Conservation (phyloP, 805 yeast species). For the Wickerhamiella australiensis region DNA sequence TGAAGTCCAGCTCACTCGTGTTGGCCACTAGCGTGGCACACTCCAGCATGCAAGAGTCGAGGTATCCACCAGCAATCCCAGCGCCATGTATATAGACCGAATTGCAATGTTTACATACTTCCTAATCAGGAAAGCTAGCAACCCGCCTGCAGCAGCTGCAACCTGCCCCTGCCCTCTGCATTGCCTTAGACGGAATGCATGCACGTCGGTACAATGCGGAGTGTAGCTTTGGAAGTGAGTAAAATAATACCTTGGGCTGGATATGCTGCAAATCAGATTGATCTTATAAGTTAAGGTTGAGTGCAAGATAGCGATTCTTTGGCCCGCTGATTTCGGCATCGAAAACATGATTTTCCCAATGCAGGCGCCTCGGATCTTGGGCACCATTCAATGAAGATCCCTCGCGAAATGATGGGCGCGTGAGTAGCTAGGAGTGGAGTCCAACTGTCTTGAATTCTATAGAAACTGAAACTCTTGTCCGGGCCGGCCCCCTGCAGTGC, state of each 20-base stretch:
- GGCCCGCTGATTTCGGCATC: neutral
- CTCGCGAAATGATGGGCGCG: neutral
- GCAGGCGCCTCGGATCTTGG: neutral
- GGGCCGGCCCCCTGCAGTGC: slow-evolving; percentile 3
- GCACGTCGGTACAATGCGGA: slow-evolving; percentile 4
- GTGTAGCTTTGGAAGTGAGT: neutral
- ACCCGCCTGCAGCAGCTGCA: slow-evolving; percentile 6
- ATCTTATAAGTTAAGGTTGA: too few species aligned
- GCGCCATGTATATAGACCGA: slow-evolving; percentile 8
- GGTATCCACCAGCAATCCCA: neutral
- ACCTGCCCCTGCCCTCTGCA: slow-evolving; percentile 2
- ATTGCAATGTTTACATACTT: slow-evolving; percentile 5
- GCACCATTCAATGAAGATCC: neutral
- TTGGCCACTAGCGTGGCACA: slow-evolving; percentile 10
- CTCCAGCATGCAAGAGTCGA: slow-evolving; percentile 6
- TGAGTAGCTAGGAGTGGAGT: neutral
- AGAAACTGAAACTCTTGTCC: neutral
- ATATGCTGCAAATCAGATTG: neutral
- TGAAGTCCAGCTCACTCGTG: slow-evolving; percentile 6
- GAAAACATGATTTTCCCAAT: neutral
- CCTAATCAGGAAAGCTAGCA: slow-evolving; percentile 11
- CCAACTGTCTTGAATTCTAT: neutral
- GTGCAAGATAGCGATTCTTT: neutral
- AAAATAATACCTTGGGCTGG: neutral
- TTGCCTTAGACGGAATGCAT: slow-evolving; percentile 3